Conservation (phyloP, 2,329 filamentous ascomycete genomes). For the Phialophora tarda region DNA sequence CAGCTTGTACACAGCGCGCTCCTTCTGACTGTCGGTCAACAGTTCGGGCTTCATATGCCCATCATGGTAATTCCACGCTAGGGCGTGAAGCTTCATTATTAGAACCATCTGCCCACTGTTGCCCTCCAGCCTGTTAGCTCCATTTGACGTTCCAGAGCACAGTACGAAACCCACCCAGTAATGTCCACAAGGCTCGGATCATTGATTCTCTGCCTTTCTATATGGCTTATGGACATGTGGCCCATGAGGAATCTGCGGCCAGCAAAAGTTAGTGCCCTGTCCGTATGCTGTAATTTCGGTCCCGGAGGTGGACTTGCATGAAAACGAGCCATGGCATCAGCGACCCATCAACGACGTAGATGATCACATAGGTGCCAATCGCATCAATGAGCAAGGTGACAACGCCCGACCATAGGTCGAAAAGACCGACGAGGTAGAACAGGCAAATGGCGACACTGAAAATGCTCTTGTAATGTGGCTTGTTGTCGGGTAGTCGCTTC, state of each 20-base stretch:
- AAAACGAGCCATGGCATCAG: conserved; percentile 99
- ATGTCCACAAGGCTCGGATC: conserved; percentile 77
- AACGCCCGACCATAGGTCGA: conserved; percentile 86
- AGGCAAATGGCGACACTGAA: conserved; percentile 81
- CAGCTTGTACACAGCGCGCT: conserved; percentile 75
- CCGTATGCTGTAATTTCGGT: conserved; percentile 32
- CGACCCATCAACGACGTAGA: conserved; percentile 79
- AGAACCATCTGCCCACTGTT: conserved; percentile 86
- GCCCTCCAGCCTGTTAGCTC: not conserved
- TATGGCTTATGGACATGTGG: conserved; percentile 90
- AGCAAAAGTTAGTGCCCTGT: not conserved
- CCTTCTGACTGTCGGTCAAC: conserved; percentile 85
- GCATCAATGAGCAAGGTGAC: conserved; percentile 79
- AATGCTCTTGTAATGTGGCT: conserved; percentile 82
- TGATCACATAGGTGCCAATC: conserved; percentile 79
- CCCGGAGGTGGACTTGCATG: conserved; percentile 26
- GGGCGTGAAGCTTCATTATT: conserved; percentile 95
- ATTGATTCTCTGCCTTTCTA: conserved; percentile 75
- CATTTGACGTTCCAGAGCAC: not conserved
- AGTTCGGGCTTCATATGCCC: conserved; percentile 78
- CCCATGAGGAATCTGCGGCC: conserved; percentile 69
- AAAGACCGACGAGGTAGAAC: conserved; percentile 93
- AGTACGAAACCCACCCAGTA: conserved; percentile 59
- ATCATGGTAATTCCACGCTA: conserved; percentile 98
- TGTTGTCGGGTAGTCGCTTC: conserved; percentile 85